Evolutionary conservation across 768 basidiomycete genomes (phyloP), one percentile per base, ranked within the genome.

Genomic region (Auricularia heimuer): DNA sequence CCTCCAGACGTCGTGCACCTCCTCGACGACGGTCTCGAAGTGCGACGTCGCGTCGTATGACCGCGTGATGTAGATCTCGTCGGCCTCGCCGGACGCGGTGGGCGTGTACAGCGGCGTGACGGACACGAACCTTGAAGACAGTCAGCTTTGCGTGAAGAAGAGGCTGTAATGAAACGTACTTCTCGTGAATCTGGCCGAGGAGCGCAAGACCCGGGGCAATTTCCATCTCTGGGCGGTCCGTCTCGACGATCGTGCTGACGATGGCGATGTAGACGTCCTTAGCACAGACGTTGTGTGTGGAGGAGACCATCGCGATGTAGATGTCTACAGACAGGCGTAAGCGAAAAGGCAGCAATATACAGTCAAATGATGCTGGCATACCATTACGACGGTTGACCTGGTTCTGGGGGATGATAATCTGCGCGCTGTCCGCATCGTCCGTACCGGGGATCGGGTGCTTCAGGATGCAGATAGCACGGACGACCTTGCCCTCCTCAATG

Each of bases 41-140:
- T 99, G 97, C 35, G 92, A 94, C 11, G 97, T 98, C 7, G 97
- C 96, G 74, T 99, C 97, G 77, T 98, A 99, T 16, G 94, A 97
- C 64, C 89, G 89, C 64, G 97, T 99, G 78, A 99, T 87, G 81
- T 91, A 99, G 74, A 99, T 92, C 74, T 93, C 90, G 80, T 99
- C 95, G 56, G 79, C 77, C 67, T 83, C 73, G 65, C 97, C 97
- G 51, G 83, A 76, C 58, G 90, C 82, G 3, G 94, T 94, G 6
- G 97, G 94, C 34, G 88, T 89, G 79, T 94, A 98, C 60, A 97
- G 75, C 24, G 94, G 87, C 16, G 87, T 85, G 69, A 98, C 87
- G 47, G 88, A 87, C 65, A 98, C 84, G 76, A 98, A 99, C 39
- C 39, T 42, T 29, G 29, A 29, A 29, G 29, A 29, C 29, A 29